phyloP scores from a whole-genome alignment of 306 rosid genomes.

The Comarum palustre region DNA sequence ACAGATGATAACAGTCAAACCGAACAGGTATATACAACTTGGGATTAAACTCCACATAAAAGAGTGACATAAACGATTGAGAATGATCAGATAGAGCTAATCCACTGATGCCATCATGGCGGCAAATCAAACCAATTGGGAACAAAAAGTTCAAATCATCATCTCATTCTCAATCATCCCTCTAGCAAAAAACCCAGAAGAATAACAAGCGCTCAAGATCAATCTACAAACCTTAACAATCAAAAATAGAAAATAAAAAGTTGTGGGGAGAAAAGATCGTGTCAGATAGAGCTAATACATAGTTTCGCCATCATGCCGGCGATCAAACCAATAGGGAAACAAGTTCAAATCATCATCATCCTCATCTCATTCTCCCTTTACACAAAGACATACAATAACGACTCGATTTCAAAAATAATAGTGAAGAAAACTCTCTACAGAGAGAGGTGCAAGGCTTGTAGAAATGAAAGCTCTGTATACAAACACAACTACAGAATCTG shows the following conservation, averaged over 20 bases:
- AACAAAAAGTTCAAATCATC: slow-evolving; percentile 22
- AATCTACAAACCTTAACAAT: neutral
- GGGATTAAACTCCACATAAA: neutral
- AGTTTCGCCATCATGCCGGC: slow-evolving; percentile 40
- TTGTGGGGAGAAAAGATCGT: slow-evolving; percentile 23
- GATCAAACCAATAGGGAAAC: slow-evolving; percentile 60
- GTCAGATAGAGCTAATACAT: slow-evolving; percentile 55
- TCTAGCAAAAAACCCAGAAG: neutral
- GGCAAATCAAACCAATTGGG: slow-evolving; percentile 26
- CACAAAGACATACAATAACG: neutral
- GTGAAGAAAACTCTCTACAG: neutral
- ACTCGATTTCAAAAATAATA: neutral
- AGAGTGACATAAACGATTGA: neutral
- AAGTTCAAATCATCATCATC: slow-evolving; percentile 16
- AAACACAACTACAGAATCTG: too few relatives aligned
- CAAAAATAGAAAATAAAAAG: too few relatives aligned
- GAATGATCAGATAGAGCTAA: slow-evolving; percentile 30
- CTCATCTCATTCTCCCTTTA: slow-evolving; percentile 33
- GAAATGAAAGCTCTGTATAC: too few relatives aligned
- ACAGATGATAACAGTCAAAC: neutral
- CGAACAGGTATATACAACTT: neutral
- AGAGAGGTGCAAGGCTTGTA: too few relatives aligned
- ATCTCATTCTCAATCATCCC: slow-evolving; percentile 10
- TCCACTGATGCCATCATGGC: slow-evolving; percentile 19
- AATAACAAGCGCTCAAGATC: too few relatives aligned